phyloP scores from a whole-genome alignment of 202 grass and related monocot species.

The Panicum hallii region DNA sequence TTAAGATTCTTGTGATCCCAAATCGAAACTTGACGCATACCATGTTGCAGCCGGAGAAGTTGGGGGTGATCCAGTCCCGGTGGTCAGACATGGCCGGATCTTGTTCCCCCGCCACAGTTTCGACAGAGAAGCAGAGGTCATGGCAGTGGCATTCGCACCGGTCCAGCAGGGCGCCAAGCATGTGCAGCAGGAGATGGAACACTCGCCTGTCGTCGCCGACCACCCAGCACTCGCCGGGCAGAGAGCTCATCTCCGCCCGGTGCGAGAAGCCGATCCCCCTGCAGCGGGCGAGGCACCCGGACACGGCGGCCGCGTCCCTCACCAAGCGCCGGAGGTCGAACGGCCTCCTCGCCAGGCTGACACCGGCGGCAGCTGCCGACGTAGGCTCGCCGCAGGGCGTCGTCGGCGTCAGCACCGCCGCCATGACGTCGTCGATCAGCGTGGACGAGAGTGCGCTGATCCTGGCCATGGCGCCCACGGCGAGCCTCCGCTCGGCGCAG shows the following conservation, averaged over 20 bases:
- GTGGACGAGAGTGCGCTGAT: conserved; percentile 47
- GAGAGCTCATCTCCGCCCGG: conserved; percentile 26
- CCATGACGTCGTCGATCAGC: conserved; percentile 60
- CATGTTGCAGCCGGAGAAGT: conserved; percentile 51
- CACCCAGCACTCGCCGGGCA: conserved; percentile 50
- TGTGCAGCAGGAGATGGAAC: conserved; percentile 71
- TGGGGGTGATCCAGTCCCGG: conserved; percentile 54
- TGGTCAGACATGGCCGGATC: conserved; percentile 29
- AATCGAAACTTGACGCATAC: conserved; percentile 70
- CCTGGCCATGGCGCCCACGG: conserved; percentile 45
- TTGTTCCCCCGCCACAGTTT: background rate
- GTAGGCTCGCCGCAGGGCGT: background rate
- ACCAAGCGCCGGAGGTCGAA: conserved; percentile 62
- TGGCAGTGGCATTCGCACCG: conserved; percentile 12
- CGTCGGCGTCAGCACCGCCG: conserved; percentile 23
- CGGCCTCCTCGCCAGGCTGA: conserved; percentile 35
- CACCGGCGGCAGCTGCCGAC: background rate
- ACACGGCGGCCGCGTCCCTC: conserved; percentile 49
- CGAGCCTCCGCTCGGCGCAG: conserved; percentile 52
- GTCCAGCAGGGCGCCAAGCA: conserved; percentile 47
- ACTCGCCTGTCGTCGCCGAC: conserved; percentile 63
- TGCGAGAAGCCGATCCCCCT: conserved; percentile 49
- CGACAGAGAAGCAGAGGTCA: conserved; percentile 44
- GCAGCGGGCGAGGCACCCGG: conserved; percentile 57
- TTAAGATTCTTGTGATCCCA: conserved; percentile 27